These are phyloP conservation scores for Coemansia sp. DNA, from an alignment of 192 early-diverging fungal genomes.

Conservation along the genomic window DNA sequence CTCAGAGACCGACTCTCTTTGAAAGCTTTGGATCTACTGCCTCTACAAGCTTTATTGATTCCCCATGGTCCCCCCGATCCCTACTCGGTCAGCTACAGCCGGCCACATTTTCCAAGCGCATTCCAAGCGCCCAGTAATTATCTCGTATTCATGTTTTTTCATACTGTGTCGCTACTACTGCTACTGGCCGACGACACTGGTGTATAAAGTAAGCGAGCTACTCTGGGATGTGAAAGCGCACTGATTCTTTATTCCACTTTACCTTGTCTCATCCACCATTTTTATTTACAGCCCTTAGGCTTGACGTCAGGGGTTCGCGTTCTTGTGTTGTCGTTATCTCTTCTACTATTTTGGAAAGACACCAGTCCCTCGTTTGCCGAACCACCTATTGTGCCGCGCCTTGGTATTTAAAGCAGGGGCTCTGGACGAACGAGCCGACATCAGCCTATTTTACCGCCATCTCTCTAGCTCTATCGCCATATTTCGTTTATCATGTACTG, in stretches of 20 bases:
- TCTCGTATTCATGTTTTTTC: not conserved
- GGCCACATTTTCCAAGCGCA: not conserved
- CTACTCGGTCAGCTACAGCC: not conserved
- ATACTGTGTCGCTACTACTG: not conserved
- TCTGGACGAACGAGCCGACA: not conserved
- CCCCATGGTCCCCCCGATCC: not conserved
- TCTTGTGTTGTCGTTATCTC: not conserved
- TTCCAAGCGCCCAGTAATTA: not conserved
- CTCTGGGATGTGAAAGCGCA: not conserved
- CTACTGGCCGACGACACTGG: not conserved
- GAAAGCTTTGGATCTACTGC: too few relatives aligned
- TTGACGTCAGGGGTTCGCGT: not conserved
- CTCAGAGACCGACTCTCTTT: too few relatives aligned
- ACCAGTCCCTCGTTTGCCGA: not conserved
- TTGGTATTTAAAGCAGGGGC: not conserved
- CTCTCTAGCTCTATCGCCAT: not conserved
- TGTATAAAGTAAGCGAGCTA: not conserved
- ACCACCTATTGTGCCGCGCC: not conserved
- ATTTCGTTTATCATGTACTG: not conserved
- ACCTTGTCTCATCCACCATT: not conserved
- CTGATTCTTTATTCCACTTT: not conserved
- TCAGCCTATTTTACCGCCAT: not conserved
- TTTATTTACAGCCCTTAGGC: not conserved
- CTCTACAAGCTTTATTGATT: not conserved
- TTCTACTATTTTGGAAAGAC: not conserved